Percentiles rank a stretch among this genome's conserved stretches.
phyloP scores from a whole-genome alignment of 495 filamentous ascomycete species.

The Copromyces sp. region DNA sequence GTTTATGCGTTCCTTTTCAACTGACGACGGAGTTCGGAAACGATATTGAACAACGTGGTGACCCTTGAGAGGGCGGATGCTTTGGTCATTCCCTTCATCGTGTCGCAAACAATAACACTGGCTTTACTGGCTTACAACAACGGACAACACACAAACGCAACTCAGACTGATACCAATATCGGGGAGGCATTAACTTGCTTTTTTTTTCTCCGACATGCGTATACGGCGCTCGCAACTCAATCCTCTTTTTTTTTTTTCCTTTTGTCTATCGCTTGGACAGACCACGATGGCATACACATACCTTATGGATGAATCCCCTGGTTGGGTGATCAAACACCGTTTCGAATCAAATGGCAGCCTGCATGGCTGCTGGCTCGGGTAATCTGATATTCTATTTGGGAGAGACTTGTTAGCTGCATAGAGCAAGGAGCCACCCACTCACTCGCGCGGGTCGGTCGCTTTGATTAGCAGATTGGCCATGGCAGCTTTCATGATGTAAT shows the following conservation, averaged over 20 bases:
- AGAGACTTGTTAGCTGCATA: not conserved
- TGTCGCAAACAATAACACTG: not conserved
- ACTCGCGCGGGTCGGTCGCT: not conserved
- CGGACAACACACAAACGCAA: not conserved
- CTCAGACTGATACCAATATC: not conserved
- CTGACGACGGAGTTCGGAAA: not conserved
- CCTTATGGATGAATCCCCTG: not conserved
- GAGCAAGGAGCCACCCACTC: not conserved
- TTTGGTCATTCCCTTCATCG: not conserved
- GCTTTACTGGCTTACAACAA: not conserved
- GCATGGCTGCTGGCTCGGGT: not conserved
- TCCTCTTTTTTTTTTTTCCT: not conserved
- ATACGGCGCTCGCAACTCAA: not conserved
- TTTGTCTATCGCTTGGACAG: not conserved
- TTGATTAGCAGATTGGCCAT: not conserved
- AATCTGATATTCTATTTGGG: not conserved
- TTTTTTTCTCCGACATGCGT: not conserved
- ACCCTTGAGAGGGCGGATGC: not conserved
- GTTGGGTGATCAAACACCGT: not conserved
- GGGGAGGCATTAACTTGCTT: not conserved
- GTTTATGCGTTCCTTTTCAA: not conserved
- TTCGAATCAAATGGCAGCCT: not conserved
- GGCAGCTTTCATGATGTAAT: not conserved
- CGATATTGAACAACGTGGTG: not conserved
- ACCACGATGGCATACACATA: not conserved